Evolutionary conservation across 2,329 filamentous ascomycete genomes (phyloP), one percentile per base, ranked within the genome.

Genomic region (Chaetomium sp.): DNA sequence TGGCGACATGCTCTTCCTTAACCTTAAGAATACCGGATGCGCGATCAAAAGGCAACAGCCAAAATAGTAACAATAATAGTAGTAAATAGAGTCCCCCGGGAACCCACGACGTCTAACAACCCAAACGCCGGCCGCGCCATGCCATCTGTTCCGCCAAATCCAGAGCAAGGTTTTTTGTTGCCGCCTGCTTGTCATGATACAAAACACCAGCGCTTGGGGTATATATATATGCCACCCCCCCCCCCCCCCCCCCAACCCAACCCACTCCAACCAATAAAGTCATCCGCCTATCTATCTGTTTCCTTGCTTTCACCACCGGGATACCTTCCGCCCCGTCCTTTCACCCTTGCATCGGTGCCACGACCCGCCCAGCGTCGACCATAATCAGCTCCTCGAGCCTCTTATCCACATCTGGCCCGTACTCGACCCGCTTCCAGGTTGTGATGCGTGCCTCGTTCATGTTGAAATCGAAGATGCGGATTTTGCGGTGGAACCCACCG

Each of bases 381-480:
- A 88, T 80, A 49, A 86, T 79, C 68, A 86, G 81, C 65, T 85
- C 76, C 63, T 88, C 84, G 49, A 87, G 70, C 56, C 69, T 72
- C 43, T 76, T 71, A 14, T 69, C 69, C 10, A 71, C 82, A 62
- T 80, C 76, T 68, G 97, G 92, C 12, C 95, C 76, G 61, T 78
- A 77, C 68, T 96, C 92, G 14, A 95, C 74, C 49, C 94, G 81
- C 74, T 96, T 97, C 81, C 92, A 99, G 0, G 92, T 99, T 49
- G 81, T 84, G 63, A 99, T 91, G 47, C 89, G 82, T 6, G 88
- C 92, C 57, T 89, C 84, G 67, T 95, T 95, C 72, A 91, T 89
- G 70, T 99, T 92, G 50, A 99, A 83, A 64, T 97, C 92, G 68
- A 94, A 99, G 44, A 99, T 80, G 48, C 94, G 82, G 52, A 96